phyloP scores from a whole-genome alignment of 352 stramenopile genomes.

The Globisporangium canariense region DNA sequence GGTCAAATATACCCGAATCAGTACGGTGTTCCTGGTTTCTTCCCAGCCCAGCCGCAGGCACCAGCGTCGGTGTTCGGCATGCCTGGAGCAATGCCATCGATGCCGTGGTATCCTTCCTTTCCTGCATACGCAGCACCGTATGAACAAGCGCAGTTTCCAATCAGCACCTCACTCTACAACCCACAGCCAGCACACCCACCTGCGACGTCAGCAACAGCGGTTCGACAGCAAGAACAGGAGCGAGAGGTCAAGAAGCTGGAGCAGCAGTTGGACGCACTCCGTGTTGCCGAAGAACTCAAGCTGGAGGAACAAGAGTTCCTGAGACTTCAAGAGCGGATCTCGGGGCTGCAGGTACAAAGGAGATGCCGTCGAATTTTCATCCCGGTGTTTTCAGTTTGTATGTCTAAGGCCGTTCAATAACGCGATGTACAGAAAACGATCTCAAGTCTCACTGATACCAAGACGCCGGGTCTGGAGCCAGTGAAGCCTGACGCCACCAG shows the following conservation, averaged over 20 bases:
- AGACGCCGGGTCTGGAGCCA: neutral
- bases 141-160: neutral
- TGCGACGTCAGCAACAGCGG: neutral
- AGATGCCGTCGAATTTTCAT: neutral
- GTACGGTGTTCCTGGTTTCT: neutral
- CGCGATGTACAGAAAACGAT: conserved; percentile 1
- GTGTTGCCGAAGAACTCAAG: conserved; percentile 5
- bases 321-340: conserved; percentile 15
- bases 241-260: conserved; percentile 17
- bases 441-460: conserved; percentile 4
- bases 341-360: conserved; percentile 10
- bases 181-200: neutral
- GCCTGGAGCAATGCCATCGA: neutral
- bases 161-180: neutral
- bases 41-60: neutral
- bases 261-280: conserved; percentile 14
- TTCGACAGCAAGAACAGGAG: conserved; percentile 17
- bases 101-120: neutral
- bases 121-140: neutral
- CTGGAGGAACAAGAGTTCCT: conserved; percentile 15
- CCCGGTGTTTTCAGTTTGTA: no score
- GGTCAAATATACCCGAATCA: neutral
- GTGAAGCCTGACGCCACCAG: neutral
- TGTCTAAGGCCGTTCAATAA: no score
- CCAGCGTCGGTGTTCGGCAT: neutral